These are phyloP conservation scores for Acacia crassicarpa DNA, from an alignment of 306 rosid genomes.

Conservation along the genomic window DNA sequence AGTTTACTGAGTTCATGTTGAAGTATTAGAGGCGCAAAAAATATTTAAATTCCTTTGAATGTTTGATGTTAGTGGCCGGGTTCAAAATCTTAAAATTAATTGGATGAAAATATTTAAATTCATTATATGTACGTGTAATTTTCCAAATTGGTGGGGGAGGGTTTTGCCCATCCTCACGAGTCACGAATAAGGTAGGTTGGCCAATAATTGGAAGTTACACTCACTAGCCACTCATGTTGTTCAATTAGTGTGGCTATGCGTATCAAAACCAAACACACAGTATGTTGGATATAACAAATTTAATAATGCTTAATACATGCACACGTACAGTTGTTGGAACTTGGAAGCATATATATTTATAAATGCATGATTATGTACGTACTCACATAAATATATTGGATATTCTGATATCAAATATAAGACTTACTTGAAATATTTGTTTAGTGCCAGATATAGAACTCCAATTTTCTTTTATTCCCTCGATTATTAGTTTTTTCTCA, in stretches of 20 bases:
- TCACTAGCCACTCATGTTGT: background rate
- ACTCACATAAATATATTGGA: no score
- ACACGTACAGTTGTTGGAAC: background rate
- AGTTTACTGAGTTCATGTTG: background rate
- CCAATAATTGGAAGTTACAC: background rate
- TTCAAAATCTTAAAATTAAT: background rate
- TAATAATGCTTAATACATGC: no score
- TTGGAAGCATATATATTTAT: background rate
- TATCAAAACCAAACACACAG: background rate
- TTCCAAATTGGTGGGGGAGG: background rate
- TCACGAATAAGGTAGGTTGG: background rate
- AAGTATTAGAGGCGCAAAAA: background rate
- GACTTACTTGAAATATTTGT: no score
- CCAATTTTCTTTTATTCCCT: no score
- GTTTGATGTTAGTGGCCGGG: background rate
- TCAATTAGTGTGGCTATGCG: background rate
- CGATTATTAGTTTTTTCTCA: no score
- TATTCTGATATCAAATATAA: no score
- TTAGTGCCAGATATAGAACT: no score
- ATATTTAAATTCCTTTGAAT: no score
- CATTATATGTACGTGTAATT: background rate
- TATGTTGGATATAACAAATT: background rate
- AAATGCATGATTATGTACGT: no score
- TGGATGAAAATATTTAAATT: background rate
- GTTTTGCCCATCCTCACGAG: background rate